Evolutionary conservation across 2,329 filamentous ascomycete species (phyloP).

Genomic region (Coniochaeta hoffmannii): DNA sequence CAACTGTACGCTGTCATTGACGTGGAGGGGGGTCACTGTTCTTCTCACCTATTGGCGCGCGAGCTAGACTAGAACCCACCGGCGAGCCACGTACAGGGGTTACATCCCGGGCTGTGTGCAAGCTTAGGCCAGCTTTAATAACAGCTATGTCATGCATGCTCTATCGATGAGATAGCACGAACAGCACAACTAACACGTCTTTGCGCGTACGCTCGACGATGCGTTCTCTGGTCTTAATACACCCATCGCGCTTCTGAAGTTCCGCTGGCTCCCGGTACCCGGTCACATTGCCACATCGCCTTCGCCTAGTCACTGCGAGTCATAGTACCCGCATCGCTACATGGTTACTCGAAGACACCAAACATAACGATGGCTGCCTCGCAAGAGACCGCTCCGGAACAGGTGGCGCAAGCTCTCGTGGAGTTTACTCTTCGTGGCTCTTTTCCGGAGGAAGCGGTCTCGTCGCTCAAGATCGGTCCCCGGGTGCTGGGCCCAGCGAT

Average conservation of each 20-base stretch:
- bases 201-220: neutral
- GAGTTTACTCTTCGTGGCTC: slow-evolving; percentile 45
- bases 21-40: neutral
- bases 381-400: slow-evolving; percentile 5
- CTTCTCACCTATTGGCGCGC: neutral
- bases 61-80: neutral
- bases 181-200: neutral
- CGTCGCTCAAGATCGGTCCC: slow-evolving; percentile 24
- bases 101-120: neutral
- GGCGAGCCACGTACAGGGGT: neutral
- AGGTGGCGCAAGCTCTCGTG: slow-evolving; percentile 50
- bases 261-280: neutral
- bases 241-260: neutral
- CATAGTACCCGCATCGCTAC: neutral
- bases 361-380: slow-evolving; percentile 9
- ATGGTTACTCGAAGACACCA: neutral
- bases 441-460: slow-evolving; percentile 41
- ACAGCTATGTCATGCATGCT: neutral
- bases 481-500: slow-evolving; percentile 32
- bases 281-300: neutral
- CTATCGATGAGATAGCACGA: neutral
- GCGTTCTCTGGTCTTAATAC: neutral
- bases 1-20: neutral
- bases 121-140: neutral
- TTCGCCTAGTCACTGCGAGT: neutral